These are phyloP conservation scores for Talaromyces sp. DNA, from an alignment of 2,329 filamentous ascomycete genomes.

Conservation along the genomic window DNA sequence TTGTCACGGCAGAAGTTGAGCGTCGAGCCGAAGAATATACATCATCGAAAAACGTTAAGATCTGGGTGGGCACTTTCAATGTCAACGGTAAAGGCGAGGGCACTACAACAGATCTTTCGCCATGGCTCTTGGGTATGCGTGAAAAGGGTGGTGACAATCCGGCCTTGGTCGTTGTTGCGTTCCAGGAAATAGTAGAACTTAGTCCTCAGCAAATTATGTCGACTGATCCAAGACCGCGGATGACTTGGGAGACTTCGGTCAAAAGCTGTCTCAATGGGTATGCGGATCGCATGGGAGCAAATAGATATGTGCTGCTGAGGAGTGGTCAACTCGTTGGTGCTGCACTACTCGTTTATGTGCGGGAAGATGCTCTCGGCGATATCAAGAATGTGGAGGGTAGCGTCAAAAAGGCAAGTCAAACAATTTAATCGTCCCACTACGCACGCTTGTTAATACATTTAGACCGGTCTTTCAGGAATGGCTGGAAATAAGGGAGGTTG, in stretches of 20 bases:
- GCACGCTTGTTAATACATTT: conserved; percentile 29
- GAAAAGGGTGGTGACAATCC: conserved; percentile 61
- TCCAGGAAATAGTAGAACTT: conserved; percentile 97
- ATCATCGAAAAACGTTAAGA: conserved; percentile 66
- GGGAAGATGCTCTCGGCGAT: conserved; percentile 66
- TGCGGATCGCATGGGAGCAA: conserved; percentile 60
- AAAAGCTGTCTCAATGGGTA: conserved; percentile 70
- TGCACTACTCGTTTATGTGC: conserved; percentile 87
- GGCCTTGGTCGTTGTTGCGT: conserved; percentile 83
- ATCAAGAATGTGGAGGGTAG: conserved; percentile 97
- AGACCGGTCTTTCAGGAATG: conserved; percentile 87
- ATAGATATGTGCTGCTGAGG: conserved; percentile 82
- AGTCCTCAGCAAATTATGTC: conserved; percentile 99
- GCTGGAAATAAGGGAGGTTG: conserved; percentile 98
- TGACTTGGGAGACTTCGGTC: conserved; percentile 81
- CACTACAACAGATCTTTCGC: conserved; percentile 71
- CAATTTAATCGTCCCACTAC: background rate
- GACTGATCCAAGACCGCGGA: conserved; percentile 81
- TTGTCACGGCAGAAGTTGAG: conserved; percentile 70
- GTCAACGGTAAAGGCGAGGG: conserved; percentile 83
- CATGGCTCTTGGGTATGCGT: conserved; percentile 71
- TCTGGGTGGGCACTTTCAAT: conserved; percentile 90
- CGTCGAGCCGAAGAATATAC: conserved; percentile 68
- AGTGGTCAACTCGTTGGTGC: conserved; percentile 94
- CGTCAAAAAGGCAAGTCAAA: conserved; percentile 68